Percentiles rank a stretch among this genome's conserved stretches.
phyloP scores from a whole-genome alignment of 2,329 filamentous ascomycete species.

The Lachnellula occidentalis region DNA sequence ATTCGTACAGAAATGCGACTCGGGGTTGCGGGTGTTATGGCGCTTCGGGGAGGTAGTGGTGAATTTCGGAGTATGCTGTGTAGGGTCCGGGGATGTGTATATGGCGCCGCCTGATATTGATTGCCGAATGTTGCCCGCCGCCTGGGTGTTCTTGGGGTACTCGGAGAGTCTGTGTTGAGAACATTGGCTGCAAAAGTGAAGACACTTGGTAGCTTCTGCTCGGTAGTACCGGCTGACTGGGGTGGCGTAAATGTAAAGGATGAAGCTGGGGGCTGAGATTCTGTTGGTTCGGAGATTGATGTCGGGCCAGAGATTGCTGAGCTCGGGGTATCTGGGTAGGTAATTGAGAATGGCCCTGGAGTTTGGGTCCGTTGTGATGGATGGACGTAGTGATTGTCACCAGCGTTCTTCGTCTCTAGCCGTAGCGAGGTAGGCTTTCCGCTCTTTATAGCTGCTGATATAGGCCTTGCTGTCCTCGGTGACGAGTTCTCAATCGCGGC shows the following conservation, averaged over 20 bases:
- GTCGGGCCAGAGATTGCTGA: constrained; percentile 22
- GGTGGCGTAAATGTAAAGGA: constrained; percentile 30
- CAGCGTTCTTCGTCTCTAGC: constrained; percentile 25
- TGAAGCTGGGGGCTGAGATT: constrained; percentile 14
- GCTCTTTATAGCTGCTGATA: constrained; percentile 35
- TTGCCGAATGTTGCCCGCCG: constrained; percentile 34
- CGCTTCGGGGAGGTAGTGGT: constrained; percentile 49
- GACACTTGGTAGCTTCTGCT: constrained; percentile 17
- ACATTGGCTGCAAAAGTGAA: constrained; percentile 26
- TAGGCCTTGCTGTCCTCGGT: constrained; percentile 35
- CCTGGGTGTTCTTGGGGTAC: constrained; percentile 35
- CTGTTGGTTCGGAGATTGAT: constrained; percentile 18
- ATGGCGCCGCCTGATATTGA: constrained; percentile 38
- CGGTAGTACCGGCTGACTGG: constrained; percentile 27
- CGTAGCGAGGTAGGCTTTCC: constrained; percentile 32
- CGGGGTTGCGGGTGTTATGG: constrained; percentile 47
- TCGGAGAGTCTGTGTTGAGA: constrained; percentile 16
- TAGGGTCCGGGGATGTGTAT: constrained; percentile 52
- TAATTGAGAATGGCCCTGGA: constrained; percentile 29
- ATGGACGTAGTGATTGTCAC: constrained; percentile 17
- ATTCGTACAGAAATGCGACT: constrained; percentile 49
- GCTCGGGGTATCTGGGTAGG: constrained; percentile 30
- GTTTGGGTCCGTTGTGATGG: constrained; percentile 29
- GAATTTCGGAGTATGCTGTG: constrained; percentile 64
- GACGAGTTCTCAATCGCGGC: constrained; percentile 56